Evolutionary conservation across 73 alveolate species (phyloP).

Genomic region (Durusdinium trenchii): DNA sequence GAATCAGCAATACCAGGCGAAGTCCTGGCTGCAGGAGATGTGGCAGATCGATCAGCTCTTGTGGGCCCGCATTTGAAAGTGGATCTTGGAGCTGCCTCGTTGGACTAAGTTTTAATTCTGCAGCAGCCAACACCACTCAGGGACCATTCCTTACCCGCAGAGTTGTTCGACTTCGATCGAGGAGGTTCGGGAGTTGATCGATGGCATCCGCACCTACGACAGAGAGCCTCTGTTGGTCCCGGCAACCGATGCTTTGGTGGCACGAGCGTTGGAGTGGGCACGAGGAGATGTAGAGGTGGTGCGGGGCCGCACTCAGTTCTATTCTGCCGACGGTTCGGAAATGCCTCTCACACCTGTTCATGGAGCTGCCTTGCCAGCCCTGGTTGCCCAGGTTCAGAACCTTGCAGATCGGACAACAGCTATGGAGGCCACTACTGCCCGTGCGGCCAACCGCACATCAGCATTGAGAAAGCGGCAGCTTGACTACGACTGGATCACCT

Average conservation of each 20-base stretch:
- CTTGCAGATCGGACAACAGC: neutral
- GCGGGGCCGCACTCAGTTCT: neutral
- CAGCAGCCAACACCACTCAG: neutral
- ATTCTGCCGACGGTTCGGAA: neutral
- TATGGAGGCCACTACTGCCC: neutral
- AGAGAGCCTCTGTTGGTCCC: neutral
- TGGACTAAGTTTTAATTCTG: neutral
- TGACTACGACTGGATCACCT: neutral
- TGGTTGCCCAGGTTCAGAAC: neutral
- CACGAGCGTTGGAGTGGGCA: neutral
- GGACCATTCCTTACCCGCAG: neutral
- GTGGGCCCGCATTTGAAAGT: neutral
- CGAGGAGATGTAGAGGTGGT: neutral
- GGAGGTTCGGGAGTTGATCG: neutral
- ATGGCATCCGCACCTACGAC: neutral
- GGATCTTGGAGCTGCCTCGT: neutral
- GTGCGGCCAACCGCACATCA: neutral
- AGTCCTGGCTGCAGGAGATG: neutral
- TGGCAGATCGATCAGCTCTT: neutral
- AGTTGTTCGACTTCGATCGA: neutral
- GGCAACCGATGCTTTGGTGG: neutral
- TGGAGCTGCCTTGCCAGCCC: too few species aligned
- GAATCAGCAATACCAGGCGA: neutral
- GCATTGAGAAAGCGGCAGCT: neutral
- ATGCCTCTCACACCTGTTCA: too few species aligned